Percentiles rank a stretch among this genome's conserved stretches.
Conservation (phyloP, 2,329 filamentous ascomycete species). For the Emergomyces pasteurianus region DNA sequence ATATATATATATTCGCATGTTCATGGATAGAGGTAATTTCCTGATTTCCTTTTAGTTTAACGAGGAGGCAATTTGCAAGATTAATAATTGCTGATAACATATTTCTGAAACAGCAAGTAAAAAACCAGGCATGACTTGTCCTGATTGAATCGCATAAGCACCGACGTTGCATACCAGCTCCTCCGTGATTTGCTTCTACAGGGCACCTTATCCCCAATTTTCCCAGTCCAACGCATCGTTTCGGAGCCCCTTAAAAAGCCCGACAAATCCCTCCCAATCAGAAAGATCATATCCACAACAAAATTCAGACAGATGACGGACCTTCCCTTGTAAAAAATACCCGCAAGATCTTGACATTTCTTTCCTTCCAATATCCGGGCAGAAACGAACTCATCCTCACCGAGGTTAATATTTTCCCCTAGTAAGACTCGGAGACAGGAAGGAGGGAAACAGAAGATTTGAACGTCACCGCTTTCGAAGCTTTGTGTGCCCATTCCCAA, state of each 20-base stretch:
- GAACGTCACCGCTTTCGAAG: conserved; percentile 28
- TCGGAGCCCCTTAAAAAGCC: neutral
- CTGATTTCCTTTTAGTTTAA: neutral
- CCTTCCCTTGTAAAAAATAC: conserved; percentile 26
- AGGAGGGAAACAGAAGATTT: conserved; percentile 28
- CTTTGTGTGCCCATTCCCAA: conserved; percentile 32
- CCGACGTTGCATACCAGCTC: too few relatives aligned
- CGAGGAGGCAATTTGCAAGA: neutral
- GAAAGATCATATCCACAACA: conserved; percentile 10
- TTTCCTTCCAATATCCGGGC: conserved; percentile 24
- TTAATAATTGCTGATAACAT: neutral
- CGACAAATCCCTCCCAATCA: neutral
- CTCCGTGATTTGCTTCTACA: too few relatives aligned
- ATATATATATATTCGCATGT: neutral
- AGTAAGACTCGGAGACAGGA: conserved; percentile 34
- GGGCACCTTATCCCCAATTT: neutral
- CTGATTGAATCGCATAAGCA: neutral
- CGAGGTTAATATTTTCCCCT: conserved; percentile 22
- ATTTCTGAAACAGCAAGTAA: neutral
- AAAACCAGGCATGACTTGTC: neutral
- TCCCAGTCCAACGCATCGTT: neutral
- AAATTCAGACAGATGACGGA: conserved; percentile 31
- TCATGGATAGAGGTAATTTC: neutral
- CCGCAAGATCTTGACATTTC: conserved; percentile 25
- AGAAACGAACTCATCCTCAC: conserved; percentile 30